phyloP scores from a whole-genome alignment of 768 basidiomycete species.

The Calvatia gigantea region DNA sequence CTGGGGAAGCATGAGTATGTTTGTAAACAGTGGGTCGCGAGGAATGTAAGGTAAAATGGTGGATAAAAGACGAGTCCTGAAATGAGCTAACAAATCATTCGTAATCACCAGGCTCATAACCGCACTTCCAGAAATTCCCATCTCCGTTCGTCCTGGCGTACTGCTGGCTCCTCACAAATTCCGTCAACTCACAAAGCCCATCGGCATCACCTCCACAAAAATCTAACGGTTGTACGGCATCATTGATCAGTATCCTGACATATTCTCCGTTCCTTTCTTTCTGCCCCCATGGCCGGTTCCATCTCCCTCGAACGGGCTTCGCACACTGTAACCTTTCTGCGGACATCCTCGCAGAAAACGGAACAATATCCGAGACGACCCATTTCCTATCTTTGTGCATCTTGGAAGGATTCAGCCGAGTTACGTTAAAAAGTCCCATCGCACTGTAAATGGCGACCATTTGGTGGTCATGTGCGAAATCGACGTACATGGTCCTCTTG shows the following conservation, averaged over 20 bases:
- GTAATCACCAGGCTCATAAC: background rate
- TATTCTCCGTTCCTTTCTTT: slow-evolving; percentile 30
- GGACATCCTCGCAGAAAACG: slow-evolving; percentile 76
- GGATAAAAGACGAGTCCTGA: too few species aligned
- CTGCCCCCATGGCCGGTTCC: background rate
- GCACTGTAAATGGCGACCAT: slow-evolving; percentile 75
- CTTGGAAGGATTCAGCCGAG: slow-evolving; percentile 27
- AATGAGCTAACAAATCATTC: too few species aligned
- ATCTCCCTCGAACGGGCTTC: background rate
- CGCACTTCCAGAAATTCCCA: slow-evolving; percentile 68
- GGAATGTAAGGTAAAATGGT: too few species aligned
- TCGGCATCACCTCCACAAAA: slow-evolving; percentile 54
- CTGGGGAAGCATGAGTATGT: too few species aligned
- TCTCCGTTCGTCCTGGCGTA: slow-evolving; percentile 67
- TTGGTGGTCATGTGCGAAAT: slow-evolving; percentile 85
- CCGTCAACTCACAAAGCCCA: slow-evolving; percentile 60
- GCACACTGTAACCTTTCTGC: slow-evolving; percentile 59
- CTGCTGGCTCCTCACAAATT: slow-evolving; percentile 66
- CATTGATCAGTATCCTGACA: slow-evolving; percentile 75
- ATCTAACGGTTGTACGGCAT: slow-evolving; percentile 58
- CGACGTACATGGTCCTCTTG: slow-evolving; percentile 59
- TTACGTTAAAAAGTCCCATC: slow-evolving; percentile 48
- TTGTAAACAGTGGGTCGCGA: too few species aligned
- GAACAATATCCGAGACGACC: slow-evolving; percentile 57
- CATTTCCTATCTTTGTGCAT: slow-evolving; percentile 40